phyloP scores from a whole-genome alignment of 331 rosid species.

The Acacia pycnantha region DNA sequence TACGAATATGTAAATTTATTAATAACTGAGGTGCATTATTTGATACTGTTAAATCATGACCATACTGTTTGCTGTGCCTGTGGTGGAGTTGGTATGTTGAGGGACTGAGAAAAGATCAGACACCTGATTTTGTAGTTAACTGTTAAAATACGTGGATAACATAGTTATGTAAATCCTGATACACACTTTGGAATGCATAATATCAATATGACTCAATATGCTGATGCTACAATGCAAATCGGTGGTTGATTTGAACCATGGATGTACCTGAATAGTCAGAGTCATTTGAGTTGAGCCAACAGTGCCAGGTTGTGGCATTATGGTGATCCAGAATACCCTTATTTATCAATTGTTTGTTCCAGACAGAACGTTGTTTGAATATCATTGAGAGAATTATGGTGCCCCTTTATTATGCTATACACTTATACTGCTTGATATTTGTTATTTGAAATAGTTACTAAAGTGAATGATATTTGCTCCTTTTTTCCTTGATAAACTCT shows the following conservation, averaged over 20 bases:
- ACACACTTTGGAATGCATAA: not conserved
- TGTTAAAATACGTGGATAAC: not conserved
- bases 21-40: not conserved
- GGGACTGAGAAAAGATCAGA: not conserved
- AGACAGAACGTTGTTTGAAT: not conserved
- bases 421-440: not conserved
- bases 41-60: not conserved
- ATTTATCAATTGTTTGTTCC: not conserved
- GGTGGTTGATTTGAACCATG: not conserved
- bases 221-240: not conserved
- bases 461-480: not conserved
- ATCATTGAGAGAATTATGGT: not conserved
- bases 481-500: constrained; percentile 11
- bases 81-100: not conserved
- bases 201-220: not conserved
- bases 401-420: not conserved
- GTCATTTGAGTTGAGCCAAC: not conserved
- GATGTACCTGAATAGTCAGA: not conserved
- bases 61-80: not conserved
- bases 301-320: not conserved
- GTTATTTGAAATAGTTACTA: not conserved
- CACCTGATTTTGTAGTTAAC: not conserved
- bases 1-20: not conserved
- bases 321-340: not conserved
- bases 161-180: not conserved